phyloP scores from a whole-genome alignment of 2,329 filamentous ascomycete species.

The Trichoderma brevicompactum region DNA sequence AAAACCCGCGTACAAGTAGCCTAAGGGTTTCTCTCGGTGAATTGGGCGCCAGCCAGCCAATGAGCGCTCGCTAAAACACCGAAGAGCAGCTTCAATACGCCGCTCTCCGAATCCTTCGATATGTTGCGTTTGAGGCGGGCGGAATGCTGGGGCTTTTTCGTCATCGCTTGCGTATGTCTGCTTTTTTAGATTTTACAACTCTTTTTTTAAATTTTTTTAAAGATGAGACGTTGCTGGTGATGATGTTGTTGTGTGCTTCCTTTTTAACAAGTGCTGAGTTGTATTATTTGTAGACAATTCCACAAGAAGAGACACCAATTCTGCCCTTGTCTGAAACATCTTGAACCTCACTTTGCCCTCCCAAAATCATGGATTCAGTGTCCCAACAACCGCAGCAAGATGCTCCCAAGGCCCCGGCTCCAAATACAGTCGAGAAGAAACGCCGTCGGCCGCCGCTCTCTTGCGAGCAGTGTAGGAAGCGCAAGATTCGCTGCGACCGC shows the following conservation, averaged over 20 bases:
- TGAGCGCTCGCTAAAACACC: too few relatives aligned
- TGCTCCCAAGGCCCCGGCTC: not conserved
- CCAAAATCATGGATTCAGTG: not conserved
- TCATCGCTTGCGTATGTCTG: not conserved
- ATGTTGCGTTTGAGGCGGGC: too few relatives aligned
- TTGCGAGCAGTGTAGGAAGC: slow-evolving; percentile 61
- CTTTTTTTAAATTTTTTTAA: too few relatives aligned
- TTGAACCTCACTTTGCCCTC: not conserved
- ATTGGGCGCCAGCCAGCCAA: too few relatives aligned
- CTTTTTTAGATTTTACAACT: too few relatives aligned
- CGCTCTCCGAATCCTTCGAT: too few relatives aligned
- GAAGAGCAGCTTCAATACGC: too few relatives aligned
- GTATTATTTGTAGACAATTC: not conserved
- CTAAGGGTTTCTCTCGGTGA: too few relatives aligned
- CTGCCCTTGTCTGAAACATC: not conserved
- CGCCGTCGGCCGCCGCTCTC: slow-evolving; percentile 51
- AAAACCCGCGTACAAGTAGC: too few relatives aligned
- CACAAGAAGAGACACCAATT: not conserved
- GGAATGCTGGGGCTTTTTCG: not conserved
- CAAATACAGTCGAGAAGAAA: slow-evolving; percentile 40
- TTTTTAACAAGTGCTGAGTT: not conserved
- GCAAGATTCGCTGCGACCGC: slow-evolving; percentile 66
- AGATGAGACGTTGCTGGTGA: too few relatives aligned
- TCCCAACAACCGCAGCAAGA: not conserved
- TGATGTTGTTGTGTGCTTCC: not conserved